Conservation (phyloP, 495 filamentous ascomycete species). For the Aspergillus haitiensis region DNA sequence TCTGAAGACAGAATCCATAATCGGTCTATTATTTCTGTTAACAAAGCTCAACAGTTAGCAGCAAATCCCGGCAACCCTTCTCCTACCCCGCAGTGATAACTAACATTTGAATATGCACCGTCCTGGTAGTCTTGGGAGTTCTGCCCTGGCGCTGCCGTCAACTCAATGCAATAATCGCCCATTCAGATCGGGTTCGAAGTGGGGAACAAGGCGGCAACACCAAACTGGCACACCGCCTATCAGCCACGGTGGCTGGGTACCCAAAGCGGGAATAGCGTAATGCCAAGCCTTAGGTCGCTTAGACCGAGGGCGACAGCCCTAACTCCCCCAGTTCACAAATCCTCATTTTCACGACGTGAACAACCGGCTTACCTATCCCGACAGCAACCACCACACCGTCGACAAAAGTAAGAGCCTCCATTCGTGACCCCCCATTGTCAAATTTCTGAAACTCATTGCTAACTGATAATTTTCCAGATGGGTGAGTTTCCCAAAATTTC, state of each 20-base stretch:
- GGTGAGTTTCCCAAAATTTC: conserved; percentile 48
- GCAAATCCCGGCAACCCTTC: too few species aligned
- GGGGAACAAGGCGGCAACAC: conserved; percentile 19
- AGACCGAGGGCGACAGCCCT: conserved; percentile 51
- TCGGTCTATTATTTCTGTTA: background rate
- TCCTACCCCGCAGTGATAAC: too few species aligned
- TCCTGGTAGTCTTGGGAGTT: too few species aligned
- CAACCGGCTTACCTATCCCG: conserved; percentile 41
- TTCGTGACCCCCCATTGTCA: conserved; percentile 7
- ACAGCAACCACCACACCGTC: conserved; percentile 56
- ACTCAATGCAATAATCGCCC: background rate
- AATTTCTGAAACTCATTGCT: conserved; percentile 29
- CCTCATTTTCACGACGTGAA: conserved; percentile 44
- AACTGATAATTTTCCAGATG: conserved; percentile 48
- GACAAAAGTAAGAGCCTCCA: conserved; percentile 51
- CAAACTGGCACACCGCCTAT: background rate
- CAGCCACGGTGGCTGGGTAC: conserved; percentile 24
- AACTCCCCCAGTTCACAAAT: conserved; percentile 51
- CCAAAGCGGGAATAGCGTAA: conserved; percentile 30
- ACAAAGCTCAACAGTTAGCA: too few species aligned
- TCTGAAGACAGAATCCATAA: conserved; percentile 62
- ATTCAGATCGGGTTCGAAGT: conserved; percentile 10
- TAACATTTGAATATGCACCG: too few species aligned
- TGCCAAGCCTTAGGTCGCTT: conserved; percentile 44
- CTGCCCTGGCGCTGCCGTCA: background rate